Percentiles rank a stretch among this genome's conserved stretches.
These are phyloP conservation scores for Spinacia oleracea DNA, from an alignment of 179 eudicot species.

Conservation along the genomic window DNA sequence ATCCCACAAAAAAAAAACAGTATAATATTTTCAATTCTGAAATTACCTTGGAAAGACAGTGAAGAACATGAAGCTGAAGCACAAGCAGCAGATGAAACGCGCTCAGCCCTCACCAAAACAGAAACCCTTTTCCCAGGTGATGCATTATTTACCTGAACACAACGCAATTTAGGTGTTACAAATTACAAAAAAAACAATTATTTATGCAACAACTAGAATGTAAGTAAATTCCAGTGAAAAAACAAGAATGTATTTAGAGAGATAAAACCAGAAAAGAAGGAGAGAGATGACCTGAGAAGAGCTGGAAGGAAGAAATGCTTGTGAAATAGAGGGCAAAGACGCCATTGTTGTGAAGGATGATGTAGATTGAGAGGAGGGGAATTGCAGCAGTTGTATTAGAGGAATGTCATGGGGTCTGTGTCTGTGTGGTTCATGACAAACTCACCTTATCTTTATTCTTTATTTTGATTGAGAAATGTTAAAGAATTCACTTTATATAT, in stretches of 20 bases:
- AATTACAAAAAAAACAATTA: not conserved
- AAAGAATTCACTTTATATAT: no score
- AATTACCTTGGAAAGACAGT: conserved; percentile 43
- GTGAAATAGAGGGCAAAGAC: conserved; percentile 37
- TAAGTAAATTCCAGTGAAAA: not conserved
- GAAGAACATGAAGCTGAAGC: conserved; percentile 33
- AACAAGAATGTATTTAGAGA: not conserved
- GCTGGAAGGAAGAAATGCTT: conserved; percentile 19
- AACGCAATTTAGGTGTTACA: not conserved
- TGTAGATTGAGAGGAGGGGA: not conserved
- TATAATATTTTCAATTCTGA: not conserved
- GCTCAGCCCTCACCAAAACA: conserved; percentile 56
- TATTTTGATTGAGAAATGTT: not conserved
- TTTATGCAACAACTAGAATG: not conserved
- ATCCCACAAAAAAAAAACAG: not conserved
- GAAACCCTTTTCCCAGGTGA: conserved; percentile 39
- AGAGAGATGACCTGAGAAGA: conserved; percentile 32
- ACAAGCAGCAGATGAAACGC: conserved; percentile 38
- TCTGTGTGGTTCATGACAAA: conserved; percentile 23
- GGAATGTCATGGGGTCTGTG: conserved; percentile 13
- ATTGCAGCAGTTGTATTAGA: conserved; percentile 1
- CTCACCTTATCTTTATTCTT: conserved; percentile 13
- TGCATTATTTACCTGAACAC: conserved; percentile 27
- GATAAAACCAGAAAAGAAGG: not conserved
- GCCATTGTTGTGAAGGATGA: conserved; percentile 28